Base-by-base conservation (phyloP, 129 eudicot genomes). In the Gnaphalium uliginosum region DNA sequence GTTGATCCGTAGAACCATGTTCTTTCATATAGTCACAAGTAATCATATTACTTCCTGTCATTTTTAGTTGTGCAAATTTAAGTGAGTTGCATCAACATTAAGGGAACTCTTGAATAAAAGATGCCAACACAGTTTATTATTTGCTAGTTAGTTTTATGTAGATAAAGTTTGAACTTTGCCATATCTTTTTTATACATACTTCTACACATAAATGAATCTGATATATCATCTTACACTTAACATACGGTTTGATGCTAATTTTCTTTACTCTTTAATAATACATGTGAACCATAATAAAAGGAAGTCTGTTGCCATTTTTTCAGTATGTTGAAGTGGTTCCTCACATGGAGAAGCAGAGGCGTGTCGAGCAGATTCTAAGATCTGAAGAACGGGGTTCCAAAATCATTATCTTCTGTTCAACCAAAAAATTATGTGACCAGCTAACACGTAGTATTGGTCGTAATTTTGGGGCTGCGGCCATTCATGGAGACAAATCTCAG, bases 401-500 rank as follows among this genome's bases (percentile, higher is more conserved):
- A 75, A 76, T 87, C 27, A 93, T 93, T 60, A 84, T 93, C 8
- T 93, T 93, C 50, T 93, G 98, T 73, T 87, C 98, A 53, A 92
- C 96, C 1, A 92, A 89, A 59, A 92, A 80, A 29, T 24, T 92
- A 46, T 46, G 53, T 46, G 53, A 46, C 53, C 53, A 46, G 53
- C 53, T 46, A 13, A 46, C 53, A 46, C 53, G 53, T 13, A 46
- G 53, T 46, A 46, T 46, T 14, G 53, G 53, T 46, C 53, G 53
- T 14, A 46, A 46, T 46, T 46, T 46, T 46, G 53, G 53, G 17
- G 53, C 98, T 76, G 98, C 98, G 33, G 98, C 96, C 66, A 93
- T 93, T 71, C 98, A 93, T 81, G 98, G 98, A 53, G 98, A 90
- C 85, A 93, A 93, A 70, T 77, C 87, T 78, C 98, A 90, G 88